Base-by-base conservation (phyloP, 768 basidiomycete genomes). In the Wakefieldia striispora region DNA sequence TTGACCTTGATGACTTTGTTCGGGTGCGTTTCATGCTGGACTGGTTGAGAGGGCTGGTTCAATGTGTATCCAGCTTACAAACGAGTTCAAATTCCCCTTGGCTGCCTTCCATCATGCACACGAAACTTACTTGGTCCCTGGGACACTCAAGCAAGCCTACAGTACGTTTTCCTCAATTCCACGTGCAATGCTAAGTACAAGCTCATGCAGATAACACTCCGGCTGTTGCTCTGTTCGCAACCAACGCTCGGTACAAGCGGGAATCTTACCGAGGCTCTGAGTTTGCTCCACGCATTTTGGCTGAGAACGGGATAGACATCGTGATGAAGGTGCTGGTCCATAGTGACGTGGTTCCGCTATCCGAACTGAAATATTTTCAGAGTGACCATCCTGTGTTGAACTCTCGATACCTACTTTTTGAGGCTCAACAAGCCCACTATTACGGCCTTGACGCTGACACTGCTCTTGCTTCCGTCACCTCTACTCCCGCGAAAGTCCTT, bases 241-340 rank as follows among this genome's bases (percentile, higher is more conserved):
- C 70, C 27, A 74, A 75, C 51, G 72, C 72, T 45, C 59, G 71
- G 72, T 73, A 83, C 57, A 94, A 92, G 68, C 80, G 85, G 9
- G 93, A 97, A 67, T 80, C 89, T 0, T 95, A 88, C 64, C 75
- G 88, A 40, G 80, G 82, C 1, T 86, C 88, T 1, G 88, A 88
- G 57, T 94, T 88, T 57, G 89, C 91, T 0, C 80, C 89, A 5
- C 81, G 82, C 29, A 76, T 94, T 42, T 72, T 95, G 6, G 77
- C 83, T 3, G 79, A 86, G 40, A 71, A 82, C 38, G 86, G 83
- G 3, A 63, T 93, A 40, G 74, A 75, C 1, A 84, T 91, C 4
- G 70, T 84, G 10, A 83, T 92, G 82, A 92, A 94, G 79, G 88
- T 33, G 6, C 77, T 47, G 26, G 61, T 59, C 7, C 13, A 48